These are phyloP conservation scores for Stenocarpella maydis DNA, from an alignment of 2,329 filamentous ascomycete species.

Conservation along the genomic window DNA sequence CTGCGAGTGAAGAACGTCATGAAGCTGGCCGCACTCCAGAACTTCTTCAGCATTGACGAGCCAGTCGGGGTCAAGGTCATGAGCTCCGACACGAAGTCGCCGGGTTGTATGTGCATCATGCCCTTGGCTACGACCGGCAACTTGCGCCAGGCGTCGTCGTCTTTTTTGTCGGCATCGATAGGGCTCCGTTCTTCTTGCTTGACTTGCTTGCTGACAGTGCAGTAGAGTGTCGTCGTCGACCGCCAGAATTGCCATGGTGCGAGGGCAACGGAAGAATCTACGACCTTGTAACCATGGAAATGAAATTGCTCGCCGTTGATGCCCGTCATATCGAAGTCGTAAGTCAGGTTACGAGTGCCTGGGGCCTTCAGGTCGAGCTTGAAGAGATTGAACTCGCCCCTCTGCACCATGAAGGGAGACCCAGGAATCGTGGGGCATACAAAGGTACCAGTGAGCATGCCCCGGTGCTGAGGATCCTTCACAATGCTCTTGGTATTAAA, in stretches of 20 bases:
- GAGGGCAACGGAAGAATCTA: slow-evolving; percentile 67
- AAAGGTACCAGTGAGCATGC: slow-evolving; percentile 67
- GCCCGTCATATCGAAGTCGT: slow-evolving; percentile 68
- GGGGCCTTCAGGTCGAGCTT: slow-evolving; percentile 59
- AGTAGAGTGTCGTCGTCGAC: slow-evolving; percentile 69
- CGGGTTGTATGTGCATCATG: slow-evolving; percentile 62
- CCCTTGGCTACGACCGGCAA: slow-evolving; percentile 63
- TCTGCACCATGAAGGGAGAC: slow-evolving; percentile 67
- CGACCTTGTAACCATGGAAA: slow-evolving; percentile 69
- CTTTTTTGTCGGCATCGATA: slow-evolving; percentile 40
- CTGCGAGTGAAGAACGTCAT: slow-evolving; percentile 64
- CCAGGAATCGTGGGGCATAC: slow-evolving; percentile 62
- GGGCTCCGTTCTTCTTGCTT: slow-evolving; percentile 23
- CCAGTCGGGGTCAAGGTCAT: slow-evolving; percentile 62
- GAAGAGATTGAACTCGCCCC: slow-evolving; percentile 67
- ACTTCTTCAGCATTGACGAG: slow-evolving; percentile 53
- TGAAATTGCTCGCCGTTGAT: slow-evolving; percentile 60
- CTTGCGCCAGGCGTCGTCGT: slow-evolving; percentile 51
- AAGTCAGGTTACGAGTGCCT: slow-evolving; percentile 66
- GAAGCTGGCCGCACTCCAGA: slow-evolving; percentile 57
- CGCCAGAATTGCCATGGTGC: slow-evolving; percentile 65
- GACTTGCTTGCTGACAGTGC: slow-evolving; percentile 59
- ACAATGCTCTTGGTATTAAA: slow-evolving; percentile 61
- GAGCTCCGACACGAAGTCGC: slow-evolving; percentile 64
- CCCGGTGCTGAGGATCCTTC: slow-evolving; percentile 56